Percentiles rank a stretch among this genome's conserved stretches.
phyloP scores from a whole-genome alignment of 305 asterid species.

The Fraxinus latifolia region DNA sequence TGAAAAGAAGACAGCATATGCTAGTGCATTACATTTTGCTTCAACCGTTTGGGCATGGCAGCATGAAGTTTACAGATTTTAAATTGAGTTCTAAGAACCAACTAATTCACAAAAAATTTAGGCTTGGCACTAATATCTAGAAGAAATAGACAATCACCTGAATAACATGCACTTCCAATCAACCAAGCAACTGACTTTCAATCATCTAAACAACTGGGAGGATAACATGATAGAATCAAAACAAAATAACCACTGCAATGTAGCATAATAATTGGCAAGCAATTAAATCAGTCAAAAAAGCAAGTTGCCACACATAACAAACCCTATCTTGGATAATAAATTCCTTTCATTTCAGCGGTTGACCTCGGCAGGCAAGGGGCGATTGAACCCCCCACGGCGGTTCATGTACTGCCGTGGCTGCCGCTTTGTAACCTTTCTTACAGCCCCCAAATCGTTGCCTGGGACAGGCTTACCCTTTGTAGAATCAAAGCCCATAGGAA shows the following conservation, averaged over 20 bases:
- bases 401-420: slow-evolving; percentile 99
- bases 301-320: background rate
- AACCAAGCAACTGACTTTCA: background rate
- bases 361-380: slow-evolving; percentile 82
- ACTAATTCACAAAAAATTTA: background rate
- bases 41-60: background rate
- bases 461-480: slow-evolving; percentile 85
- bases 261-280: background rate
- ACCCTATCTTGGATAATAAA: slow-evolving; percentile 43
- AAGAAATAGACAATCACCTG: no score
- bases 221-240: background rate
- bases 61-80: background rate
- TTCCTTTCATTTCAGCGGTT: slow-evolving; percentile 46
- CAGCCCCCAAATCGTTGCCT: slow-evolving; percentile 85
- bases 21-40: background rate
- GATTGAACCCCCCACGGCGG: slow-evolving; percentile 94
- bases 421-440: slow-evolving; percentile 89
- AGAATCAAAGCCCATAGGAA: slow-evolving; percentile 86
- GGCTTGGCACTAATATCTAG: background rate
- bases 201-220: background rate
- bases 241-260: background rate
- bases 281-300: background rate
- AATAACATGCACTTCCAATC: background rate
- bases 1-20: background rate
- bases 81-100: background rate